Evolutionary conservation across 1,284 basidiomycete species (phyloP), one percentile per base, ranked within the genome.

Genomic region (Mrakiaceae sp.): DNA sequence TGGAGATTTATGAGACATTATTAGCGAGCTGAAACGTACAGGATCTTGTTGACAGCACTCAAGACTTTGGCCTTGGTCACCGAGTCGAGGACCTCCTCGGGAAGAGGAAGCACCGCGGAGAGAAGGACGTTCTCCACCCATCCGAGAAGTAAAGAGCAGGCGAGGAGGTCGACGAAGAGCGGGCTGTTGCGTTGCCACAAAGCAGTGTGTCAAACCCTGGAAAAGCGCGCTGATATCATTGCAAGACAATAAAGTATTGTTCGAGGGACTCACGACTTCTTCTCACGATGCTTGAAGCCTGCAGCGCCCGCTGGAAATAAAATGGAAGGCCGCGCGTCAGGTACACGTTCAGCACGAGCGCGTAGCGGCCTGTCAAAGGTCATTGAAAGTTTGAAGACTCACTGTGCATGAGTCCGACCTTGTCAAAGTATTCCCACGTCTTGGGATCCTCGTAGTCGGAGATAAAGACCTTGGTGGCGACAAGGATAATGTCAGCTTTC

Each of bases 101-200:
- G 54, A 3, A 68, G n/a, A 5, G 52, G 61, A n/a, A 66, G 39
- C 3, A 68, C 59, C 0, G 59, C 61, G n/a, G 55, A 48, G 27
- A 67, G 40, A n/a, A 68, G 64, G n/a, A 68, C 64, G 40, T 66
- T 59, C n/a, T 55, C 48, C 27, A 68, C 66, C 66, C 66, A 66
- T 11, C 66, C 64, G 42, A 68, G 62, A 11, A 66, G 56, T 2
- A 66, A 50, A 0, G 62, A 54, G 49, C 57, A 54, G 47, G 62
- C 27, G 46, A 53, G 43, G 42, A 54, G n/a, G 42, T 63, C 61
- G 46, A 67, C 64, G 44, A 57, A 48, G 2, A 67, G 58, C 1
- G 63, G 64, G 27, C 27, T 27, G 27, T 27, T 27, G 27, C 1
- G 27, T 27, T 27, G 27, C 27, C 27, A 27, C 27, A 27, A 27